Evolutionary conservation across 2,329 filamentous ascomycete genomes (phyloP), one percentile per base, ranked within the genome.

Genomic region (Xylariaceae sp.): DNA sequence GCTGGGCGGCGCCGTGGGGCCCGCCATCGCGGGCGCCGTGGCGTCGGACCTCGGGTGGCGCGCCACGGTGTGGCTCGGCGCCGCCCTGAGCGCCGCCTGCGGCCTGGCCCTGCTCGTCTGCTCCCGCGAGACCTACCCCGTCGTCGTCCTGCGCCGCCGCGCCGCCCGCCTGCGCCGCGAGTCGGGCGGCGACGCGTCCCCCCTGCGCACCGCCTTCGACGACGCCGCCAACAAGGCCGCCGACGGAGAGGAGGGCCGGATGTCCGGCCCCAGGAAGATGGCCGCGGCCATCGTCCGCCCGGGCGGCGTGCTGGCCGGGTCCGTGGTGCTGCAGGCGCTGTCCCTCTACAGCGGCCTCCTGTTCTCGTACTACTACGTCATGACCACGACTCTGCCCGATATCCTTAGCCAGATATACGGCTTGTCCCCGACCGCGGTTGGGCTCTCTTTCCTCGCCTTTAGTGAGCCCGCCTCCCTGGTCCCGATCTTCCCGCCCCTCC

Each of bases 111-210:
- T 77, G 40, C 49, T 78, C 6, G 56, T 57, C 1, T 66, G 58
- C 45, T 75, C 73, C 46, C 56, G 64, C 5, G 77, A 82, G 57
- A 81, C 77, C 10, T 81, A 80, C 53, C 70, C 68, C 46, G 63
- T 75, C 25, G 57, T 64, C 1, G 75, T 80, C 29, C 53, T 80
- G 26, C 53, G 63, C 27, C 58, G 59, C 3, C 56, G 64, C 32
- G 68, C 58, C 5, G 51, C 50, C 14, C 49, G 47, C 27, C 38
- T 58, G 36, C 49, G 54, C 9, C 27, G 21, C 5, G 57, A 57
- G 31, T 56, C 53, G 2, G 56, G 54, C 1, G 56, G 56, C 29
- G n/a, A n/a, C n/a, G n/a, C n/a, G n/a, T 21, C 36, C 10, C 27
- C 43, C 10, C 42, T 59, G 19, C 50, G 46, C 25, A 59, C 56